These are phyloP conservation scores for Bruguiera sexangula DNA, from an alignment of 345 rosid species.

Conservation along the genomic window DNA sequence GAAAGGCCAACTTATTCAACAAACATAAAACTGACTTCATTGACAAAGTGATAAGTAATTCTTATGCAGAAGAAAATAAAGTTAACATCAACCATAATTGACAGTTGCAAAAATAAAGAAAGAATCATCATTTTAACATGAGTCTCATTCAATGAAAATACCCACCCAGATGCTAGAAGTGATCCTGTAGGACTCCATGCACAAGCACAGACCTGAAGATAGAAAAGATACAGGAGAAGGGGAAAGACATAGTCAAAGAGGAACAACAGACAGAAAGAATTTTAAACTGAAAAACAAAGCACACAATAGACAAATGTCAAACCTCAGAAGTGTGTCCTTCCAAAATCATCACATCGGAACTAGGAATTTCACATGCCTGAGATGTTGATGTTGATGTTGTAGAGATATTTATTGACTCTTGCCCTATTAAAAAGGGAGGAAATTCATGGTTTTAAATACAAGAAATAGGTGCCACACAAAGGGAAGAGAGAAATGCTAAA, in stretches of 20 bases:
- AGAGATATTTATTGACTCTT: slow-evolving; percentile 78
- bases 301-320: slow-evolving; percentile 5
- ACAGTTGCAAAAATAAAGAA: background rate
- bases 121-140: slow-evolving; percentile 6
- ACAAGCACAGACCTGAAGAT: slow-evolving; percentile 85
- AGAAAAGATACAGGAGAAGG: slow-evolving; percentile 2
- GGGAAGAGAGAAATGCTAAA: no score
- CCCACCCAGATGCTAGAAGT: slow-evolving; percentile 98
- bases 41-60: background rate
- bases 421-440: slow-evolving; percentile 30
- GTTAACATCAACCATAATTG: background rate
- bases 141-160: slow-evolving; percentile 20
- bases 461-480: no score
- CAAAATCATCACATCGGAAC: slow-evolving; percentile 82
- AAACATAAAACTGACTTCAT: no score
- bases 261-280: background rate
- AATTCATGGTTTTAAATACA: no score
- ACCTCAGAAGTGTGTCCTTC: slow-evolving; percentile 99
- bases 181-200: slow-evolving; percentile 99
- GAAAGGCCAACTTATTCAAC: no score
- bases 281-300: background rate
- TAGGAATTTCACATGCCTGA: slow-evolving; percentile 66
- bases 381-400: slow-evolving; percentile 50
- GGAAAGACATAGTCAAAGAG: background rate
- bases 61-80: background rate